A percentile compares a stretch with the other conserved stretches of the same genome.
Evolutionary conservation across 2,329 filamentous ascomycete genomes (phyloP).

Genomic region (Fusarium coffeatum): DNA sequence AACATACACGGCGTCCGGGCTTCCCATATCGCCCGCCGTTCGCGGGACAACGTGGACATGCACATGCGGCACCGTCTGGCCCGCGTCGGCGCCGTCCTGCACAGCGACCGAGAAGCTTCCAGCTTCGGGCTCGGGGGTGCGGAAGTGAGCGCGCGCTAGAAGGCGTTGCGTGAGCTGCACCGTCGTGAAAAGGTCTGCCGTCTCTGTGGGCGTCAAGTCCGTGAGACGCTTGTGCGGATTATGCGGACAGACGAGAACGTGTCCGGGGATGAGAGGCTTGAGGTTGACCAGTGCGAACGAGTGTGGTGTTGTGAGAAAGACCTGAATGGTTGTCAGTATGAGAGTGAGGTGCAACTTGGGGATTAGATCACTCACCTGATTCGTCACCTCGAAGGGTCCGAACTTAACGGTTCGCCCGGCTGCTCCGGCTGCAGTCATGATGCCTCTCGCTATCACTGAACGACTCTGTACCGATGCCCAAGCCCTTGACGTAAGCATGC

Average conservation of each 20-base stretch:
- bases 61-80: slow-evolving; percentile 93
- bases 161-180: slow-evolving; percentile 86
- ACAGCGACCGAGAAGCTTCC: slow-evolving; percentile 91
- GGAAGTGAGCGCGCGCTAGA: slow-evolving; percentile 70
- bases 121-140: slow-evolving; percentile 64
- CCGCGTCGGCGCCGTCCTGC: slow-evolving; percentile 91
- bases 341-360: not conserved
- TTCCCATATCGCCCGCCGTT: slow-evolving; percentile 63
- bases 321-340: slow-evolving; percentile 62
- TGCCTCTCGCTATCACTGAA: slow-evolving; percentile 25
- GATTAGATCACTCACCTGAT: slow-evolving; percentile 66
- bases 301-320: slow-evolving; percentile 84
- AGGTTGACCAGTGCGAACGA: slow-evolving; percentile 94
- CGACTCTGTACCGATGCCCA: slow-evolving; percentile 23
- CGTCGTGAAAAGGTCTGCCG: slow-evolving; percentile 84
- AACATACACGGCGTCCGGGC: slow-evolving; percentile 79
- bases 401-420: slow-evolving; percentile 66
- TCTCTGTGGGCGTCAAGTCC: slow-evolving; percentile 77
- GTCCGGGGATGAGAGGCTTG: slow-evolving; percentile 91
- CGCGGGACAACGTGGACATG: slow-evolving; percentile 93
- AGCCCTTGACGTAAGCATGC: slow-evolving; percentile 38
- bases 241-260: slow-evolving; percentile 88
- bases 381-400: slow-evolving; percentile 79
- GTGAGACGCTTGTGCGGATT: slow-evolving; percentile 76
- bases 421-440: slow-evolving; percentile 49